Percentiles rank a stretch among this genome's conserved stretches.
Evolutionary conservation across 257 asterid species (phyloP).

Genomic region (Ilex asprella): DNA sequence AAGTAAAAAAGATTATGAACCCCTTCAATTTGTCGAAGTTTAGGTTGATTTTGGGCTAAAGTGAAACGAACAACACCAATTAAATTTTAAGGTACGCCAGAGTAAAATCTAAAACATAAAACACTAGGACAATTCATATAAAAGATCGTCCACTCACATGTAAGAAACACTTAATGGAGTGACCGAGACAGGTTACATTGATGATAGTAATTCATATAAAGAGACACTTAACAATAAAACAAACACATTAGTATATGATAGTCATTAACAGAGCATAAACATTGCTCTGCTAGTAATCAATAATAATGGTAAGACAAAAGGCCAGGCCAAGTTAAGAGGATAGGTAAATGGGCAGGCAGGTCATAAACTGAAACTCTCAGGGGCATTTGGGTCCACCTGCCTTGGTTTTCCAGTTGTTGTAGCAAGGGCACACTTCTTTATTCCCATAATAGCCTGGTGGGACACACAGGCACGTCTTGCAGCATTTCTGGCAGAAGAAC

Average conservation of each 20-base stretch:
- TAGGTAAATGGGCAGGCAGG: too few species aligned
- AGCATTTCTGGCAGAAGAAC: conserved; percentile 83
- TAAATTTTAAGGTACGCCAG: too few species aligned
- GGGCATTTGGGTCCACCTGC: conserved; percentile 85
- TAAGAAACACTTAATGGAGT: neutral
- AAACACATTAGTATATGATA: neutral
- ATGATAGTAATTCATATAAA: neutral
- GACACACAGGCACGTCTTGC: conserved; percentile 67
- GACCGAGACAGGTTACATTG: neutral
- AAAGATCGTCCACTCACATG: too few species aligned
- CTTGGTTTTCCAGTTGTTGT: conserved; percentile 84
- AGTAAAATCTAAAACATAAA: too few species aligned
- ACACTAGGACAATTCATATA: too few species aligned
- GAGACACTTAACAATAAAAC: neutral
- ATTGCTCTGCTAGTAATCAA: neutral
- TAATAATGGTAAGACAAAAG: neutral
- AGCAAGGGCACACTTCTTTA: conserved; percentile 75
- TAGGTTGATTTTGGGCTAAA: too few species aligned
- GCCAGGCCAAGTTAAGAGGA: too few species aligned
- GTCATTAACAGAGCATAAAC: too few species aligned
- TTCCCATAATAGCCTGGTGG: conserved; percentile 84
- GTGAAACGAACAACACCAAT: too few species aligned
- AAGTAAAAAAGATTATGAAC: too few species aligned
- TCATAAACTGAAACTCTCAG: conserved; percentile 4
- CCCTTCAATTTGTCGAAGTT: too few species aligned